Evolutionary conservation across 352 stramenopile species (phyloP).

Genomic region (Pythium grandisporangium): DNA sequence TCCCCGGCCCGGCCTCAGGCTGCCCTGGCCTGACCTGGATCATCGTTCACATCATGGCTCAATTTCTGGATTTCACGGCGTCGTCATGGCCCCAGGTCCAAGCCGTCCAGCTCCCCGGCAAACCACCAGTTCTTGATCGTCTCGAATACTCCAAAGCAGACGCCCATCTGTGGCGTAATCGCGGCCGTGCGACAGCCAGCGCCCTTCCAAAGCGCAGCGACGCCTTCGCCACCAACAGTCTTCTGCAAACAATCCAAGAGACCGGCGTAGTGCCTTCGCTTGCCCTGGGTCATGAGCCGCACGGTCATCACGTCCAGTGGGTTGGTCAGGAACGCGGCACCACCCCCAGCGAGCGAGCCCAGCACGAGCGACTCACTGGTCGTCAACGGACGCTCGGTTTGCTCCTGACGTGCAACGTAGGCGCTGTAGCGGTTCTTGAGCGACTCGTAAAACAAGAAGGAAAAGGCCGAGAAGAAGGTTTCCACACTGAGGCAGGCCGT

Average conservation of each 20-base stretch:
- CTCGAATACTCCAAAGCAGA: neutral
- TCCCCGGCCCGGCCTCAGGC: neutral
- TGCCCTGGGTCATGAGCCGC: conserved; percentile 78
- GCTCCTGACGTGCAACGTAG: conserved; percentile 14
- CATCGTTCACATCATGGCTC: too few species aligned
- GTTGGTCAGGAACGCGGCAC: conserved; percentile 68
- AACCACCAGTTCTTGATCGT: neutral
- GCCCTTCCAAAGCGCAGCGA: conserved; percentile 60
- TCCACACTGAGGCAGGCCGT: conserved; percentile 71
- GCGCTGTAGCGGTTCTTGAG: conserved; percentile 40
- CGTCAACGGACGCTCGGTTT: conserved; percentile 28
- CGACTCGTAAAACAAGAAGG: conserved; percentile 80
- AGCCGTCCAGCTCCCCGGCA: neutral
- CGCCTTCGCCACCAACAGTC: conserved; percentile 45
- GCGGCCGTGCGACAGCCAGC: conserved; percentile 51
- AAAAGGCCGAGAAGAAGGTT: conserved; percentile 73
- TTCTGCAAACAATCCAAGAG: conserved; percentile 48
- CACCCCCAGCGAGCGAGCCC: conserved; percentile 46
- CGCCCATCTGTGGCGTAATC: conserved; percentile 43
- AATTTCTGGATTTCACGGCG: too few species aligned
- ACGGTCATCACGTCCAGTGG: conserved; percentile 74
- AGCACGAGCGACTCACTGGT: conserved; percentile 45
- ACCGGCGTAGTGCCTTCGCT: conserved; percentile 48
- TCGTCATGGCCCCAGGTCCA: too few species aligned
- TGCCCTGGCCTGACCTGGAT: too few species aligned